phyloP scores from a whole-genome alignment of 768 basidiomycete species.

The Boletus huronensis region DNA sequence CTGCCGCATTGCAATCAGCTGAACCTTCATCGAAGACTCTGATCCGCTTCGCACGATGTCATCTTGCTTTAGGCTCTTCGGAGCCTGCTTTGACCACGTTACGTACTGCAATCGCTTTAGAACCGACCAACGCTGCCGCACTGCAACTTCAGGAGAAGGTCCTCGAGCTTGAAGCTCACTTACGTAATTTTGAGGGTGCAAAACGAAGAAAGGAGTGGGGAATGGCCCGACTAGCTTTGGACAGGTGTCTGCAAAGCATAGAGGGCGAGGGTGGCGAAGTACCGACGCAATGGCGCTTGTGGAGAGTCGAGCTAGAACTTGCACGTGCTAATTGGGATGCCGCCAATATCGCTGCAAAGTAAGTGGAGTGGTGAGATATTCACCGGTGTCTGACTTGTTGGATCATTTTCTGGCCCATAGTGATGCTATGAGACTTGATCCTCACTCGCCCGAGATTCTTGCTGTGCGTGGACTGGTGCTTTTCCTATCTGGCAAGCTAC shows the following conservation, averaged over 20 bases:
- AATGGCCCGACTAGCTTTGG: conserved; percentile 73
- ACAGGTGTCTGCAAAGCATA: conserved; percentile 69
- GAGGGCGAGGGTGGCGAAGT: conserved; percentile 74
- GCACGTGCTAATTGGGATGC: conserved; percentile 67
- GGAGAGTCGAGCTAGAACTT: conserved; percentile 76
- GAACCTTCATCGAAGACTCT: conserved; percentile 73
- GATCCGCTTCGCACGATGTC: conserved; percentile 78
- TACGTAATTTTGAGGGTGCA: conserved; percentile 60
- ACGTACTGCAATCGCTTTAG: conserved; percentile 55
- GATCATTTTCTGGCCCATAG: conserved; percentile 33
- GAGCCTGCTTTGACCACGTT: conserved; percentile 65
- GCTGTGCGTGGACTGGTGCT: conserved; percentile 75
- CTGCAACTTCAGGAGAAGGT: conserved; percentile 60
- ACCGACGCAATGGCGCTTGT: conserved; percentile 76
- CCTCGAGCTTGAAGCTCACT: conserved; percentile 57
- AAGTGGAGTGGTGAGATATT: conserved; percentile 26
- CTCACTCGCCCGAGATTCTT: conserved; percentile 77
- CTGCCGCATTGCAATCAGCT: conserved; percentile 58
- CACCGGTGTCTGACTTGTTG: conserved; percentile 1
- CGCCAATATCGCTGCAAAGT: conserved; percentile 77
- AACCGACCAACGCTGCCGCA: conserved; percentile 59
- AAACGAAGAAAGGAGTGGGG: conserved; percentile 65
- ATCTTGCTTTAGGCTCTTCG: conserved; percentile 72
- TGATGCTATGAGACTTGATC: conserved; percentile 68
- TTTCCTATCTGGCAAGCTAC: conserved; percentile 67